phyloP scores from a whole-genome alignment of 2,329 filamentous ascomycete species.

The Thielaviopsis ethacetica region DNA sequence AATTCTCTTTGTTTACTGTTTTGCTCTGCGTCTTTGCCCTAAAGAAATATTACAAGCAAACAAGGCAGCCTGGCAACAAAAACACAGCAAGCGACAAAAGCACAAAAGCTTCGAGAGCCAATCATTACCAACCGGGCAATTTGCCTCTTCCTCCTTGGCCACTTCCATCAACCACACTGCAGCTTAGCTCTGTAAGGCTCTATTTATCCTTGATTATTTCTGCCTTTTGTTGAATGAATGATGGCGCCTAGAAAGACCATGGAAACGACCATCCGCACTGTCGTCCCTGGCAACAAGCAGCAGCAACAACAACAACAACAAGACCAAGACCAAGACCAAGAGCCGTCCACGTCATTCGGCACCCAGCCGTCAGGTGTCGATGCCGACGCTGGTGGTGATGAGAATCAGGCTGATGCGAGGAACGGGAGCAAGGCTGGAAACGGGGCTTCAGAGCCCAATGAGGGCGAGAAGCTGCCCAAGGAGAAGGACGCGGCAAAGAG shows the following conservation, averaged over 20 bases:
- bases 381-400: background rate
- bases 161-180: background rate
- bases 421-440: background rate
- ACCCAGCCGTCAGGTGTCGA: conserved; percentile 14
- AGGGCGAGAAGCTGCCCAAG: conserved; percentile 15
- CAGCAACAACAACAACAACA: conserved; percentile 14
- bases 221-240: background rate
- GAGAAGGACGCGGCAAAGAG: conserved; percentile 20
- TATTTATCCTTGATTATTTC: background rate
- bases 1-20: background rate
- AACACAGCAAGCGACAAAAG: background rate
- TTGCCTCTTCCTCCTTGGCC: background rate
- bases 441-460: background rate
- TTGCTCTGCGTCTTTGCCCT: background rate
- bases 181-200: background rate
- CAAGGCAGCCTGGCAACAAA: no score
- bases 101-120: background rate
- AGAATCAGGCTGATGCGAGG: background rate
- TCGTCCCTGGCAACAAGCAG: conserved; percentile 14
- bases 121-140: background rate
- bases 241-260: conserved; percentile 11
- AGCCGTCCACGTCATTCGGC: conserved; percentile 21
- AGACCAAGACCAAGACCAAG: conserved; percentile 17
- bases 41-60: no score
- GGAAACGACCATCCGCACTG: conserved; percentile 10